phyloP scores from a whole-genome alignment of 768 basidiomycete species.

The Serendipita vermifera region DNA sequence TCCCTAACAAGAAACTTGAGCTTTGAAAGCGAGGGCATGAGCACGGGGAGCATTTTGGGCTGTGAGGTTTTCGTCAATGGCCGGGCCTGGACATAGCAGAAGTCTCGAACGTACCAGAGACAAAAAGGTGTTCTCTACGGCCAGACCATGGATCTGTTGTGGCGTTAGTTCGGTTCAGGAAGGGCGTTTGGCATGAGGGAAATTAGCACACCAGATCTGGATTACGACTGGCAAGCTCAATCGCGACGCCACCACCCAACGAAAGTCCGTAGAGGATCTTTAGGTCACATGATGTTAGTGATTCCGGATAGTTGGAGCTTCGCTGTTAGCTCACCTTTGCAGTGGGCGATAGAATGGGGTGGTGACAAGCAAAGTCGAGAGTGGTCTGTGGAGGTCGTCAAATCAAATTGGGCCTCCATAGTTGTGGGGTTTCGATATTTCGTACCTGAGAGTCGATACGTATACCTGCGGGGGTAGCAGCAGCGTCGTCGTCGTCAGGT shows the following conservation, averaged over 20 bases:
- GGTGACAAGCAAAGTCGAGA: slow-evolving; percentile 9
- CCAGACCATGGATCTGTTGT: slow-evolving; percentile 24
- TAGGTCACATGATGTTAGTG: not conserved
- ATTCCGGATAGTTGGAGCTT: not conserved
- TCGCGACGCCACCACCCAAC: slow-evolving; percentile 32
- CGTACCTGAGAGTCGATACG: slow-evolving; percentile 5
- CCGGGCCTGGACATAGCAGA: not conserved
- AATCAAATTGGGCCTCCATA: no score
- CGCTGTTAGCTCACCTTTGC: not conserved
- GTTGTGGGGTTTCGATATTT: no score
- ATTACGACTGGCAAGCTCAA: slow-evolving; percentile 29
- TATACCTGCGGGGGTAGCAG: no score
- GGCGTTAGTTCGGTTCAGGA: not conserved
- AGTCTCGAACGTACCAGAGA: slow-evolving; percentile 22
- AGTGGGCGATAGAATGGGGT: slow-evolving; percentile 8
- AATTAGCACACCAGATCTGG: slow-evolving; percentile 18
- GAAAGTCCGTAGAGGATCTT: slow-evolving; percentile 24
- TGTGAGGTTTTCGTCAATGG: slow-evolving; percentile 2
- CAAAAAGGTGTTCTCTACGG: slow-evolving; percentile 36
- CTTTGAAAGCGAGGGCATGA: slow-evolving; percentile 27
- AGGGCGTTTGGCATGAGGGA: not conserved
- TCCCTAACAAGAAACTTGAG: slow-evolving; percentile 24
- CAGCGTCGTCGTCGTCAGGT: not conserved
- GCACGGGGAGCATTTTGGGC: slow-evolving; percentile 26
- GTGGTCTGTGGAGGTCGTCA: slow-evolving; percentile 1